Conservation (phyloP, 352 stramenopile genomes). For the Globisporangium cystogenes region DNA sequence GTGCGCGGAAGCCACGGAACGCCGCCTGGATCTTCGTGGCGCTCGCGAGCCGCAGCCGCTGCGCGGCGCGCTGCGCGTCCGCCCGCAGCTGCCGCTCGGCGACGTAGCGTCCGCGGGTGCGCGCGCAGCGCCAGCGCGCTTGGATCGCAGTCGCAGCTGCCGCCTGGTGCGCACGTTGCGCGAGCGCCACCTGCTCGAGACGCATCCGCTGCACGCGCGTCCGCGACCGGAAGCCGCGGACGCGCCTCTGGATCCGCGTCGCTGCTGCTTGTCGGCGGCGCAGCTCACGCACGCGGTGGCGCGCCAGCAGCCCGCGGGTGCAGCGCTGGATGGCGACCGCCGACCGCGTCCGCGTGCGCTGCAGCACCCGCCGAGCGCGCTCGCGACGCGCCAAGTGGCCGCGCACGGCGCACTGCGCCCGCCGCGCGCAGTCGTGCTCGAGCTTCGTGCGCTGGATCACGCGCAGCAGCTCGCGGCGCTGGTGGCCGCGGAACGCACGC, state of each 20-base stretch:
- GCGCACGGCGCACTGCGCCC: conserved; percentile 52
- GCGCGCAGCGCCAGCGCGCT: conserved; percentile 30
- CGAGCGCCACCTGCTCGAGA: conserved; percentile 25
- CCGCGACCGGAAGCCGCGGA: conserved; percentile 32
- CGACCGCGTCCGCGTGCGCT: conserved; percentile 14
- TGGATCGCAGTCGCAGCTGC: conserved; percentile 47
- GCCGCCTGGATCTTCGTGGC: conserved; percentile 54
- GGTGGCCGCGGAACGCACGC: conserved; percentile 55
- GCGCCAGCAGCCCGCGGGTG: conserved; percentile 43
- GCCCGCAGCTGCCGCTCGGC: conserved; percentile 16
- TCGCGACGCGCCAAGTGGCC: conserved; percentile 48
- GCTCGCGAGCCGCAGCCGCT: conserved; percentile 31
- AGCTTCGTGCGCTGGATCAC: conserved; percentile 63
- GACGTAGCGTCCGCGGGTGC: conserved; percentile 27
- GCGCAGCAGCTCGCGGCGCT: conserved; percentile 44
- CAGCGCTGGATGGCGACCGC: conserved; percentile 44
- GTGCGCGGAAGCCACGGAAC: conserved; percentile 57
- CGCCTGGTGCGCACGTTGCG: conserved; percentile 18
- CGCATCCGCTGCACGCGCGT: conserved; percentile 32
- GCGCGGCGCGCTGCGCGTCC: conserved; percentile 31
- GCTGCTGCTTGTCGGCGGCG: conserved; percentile 32
- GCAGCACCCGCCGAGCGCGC: conserved; percentile 15
- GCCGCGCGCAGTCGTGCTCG: conserved; percentile 45
- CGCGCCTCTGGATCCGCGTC: conserved; percentile 48
- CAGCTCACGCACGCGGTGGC: conserved; percentile 19